Evolutionary conservation across 345 rosid genomes (phyloP), one percentile per base, ranked within the genome.

Genomic region (Microcos paniculata): DNA sequence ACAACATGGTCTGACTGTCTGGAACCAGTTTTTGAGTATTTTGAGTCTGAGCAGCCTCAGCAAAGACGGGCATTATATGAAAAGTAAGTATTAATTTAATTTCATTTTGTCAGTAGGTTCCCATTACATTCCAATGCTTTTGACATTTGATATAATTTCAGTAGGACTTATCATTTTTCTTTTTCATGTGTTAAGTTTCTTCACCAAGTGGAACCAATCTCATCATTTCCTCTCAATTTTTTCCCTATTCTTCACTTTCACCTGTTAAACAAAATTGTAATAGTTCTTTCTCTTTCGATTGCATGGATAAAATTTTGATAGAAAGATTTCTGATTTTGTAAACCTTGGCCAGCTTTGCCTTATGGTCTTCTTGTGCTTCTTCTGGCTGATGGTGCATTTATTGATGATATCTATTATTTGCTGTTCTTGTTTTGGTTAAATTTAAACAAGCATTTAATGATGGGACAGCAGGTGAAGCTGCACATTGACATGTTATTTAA

Each of bases 21-120:
- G 16, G 90, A 88, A 78, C 85, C 85, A 48, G 83, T 87, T 33
- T 84, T 88, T 79, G 90, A 88, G 76, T 88, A 80, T 77, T 88
- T 88, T 79, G 92, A 88, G 75, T 71, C 77, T 66, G 90, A 86
- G 38, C 87, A 80, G 72, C 92, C 92, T 62, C 83, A 77, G 74
- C 87, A 77, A 80, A 83, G 92, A 72, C 87, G 21, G 23, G 87
- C 92, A 57, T 78, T 88, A 51, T 82, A 82, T 78, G 87, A 86
- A 66, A 88, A 81, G 92, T 88, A 85, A 77, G 85, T 78, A 21
- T 24, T 46, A 23, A 21, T 73, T 45, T 33, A 19, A 46, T 31
- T 0, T 67, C 74, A 3, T 35, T 35, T 49, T 35, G 19, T 73
- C 46, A 19, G 8, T 57, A 15, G 28, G 7, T 59, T 31, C 23